These are phyloP conservation scores for Mycena vulgaris DNA, from an alignment of 768 basidiomycete genomes.

Conservation along the genomic window DNA sequence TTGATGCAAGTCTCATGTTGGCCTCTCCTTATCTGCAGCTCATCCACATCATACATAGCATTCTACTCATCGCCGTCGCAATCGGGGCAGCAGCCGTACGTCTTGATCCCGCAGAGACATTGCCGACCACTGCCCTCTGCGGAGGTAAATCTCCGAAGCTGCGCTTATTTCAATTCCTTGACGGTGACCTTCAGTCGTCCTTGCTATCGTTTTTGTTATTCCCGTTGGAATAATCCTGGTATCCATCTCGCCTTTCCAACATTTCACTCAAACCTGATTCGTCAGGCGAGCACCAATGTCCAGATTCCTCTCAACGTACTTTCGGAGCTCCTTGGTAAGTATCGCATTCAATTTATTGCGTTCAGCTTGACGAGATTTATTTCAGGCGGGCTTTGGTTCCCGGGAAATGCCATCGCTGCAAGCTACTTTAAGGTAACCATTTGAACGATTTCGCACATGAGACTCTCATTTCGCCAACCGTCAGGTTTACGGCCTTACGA, in stretches of 20 bases:
- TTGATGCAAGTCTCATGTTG: constrained; percentile 39
- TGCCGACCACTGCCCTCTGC: constrained; percentile 45
- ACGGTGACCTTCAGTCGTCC: constrained; percentile 13
- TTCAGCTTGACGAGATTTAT: too few relatives aligned
- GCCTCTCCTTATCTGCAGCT: not conserved
- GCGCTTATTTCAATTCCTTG: not conserved
- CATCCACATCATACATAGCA: not conserved
- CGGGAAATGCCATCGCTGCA: constrained; percentile 53
- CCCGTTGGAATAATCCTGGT: constrained; percentile 50
- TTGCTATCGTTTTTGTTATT: constrained; percentile 43
- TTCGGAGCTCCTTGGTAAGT: constrained; percentile 53
- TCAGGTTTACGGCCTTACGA: too few relatives aligned
- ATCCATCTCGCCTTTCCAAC: not conserved
- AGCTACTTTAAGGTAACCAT: constrained; percentile 50
- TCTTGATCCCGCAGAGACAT: constrained; percentile 51
- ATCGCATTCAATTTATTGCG: too few relatives aligned
- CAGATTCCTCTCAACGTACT: constrained; percentile 54
- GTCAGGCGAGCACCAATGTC: constrained; percentile 51
- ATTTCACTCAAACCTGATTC: not conserved
- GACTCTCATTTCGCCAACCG: constrained; percentile 51
- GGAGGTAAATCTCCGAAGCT: constrained; percentile 33
- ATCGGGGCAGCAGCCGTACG: constrained; percentile 49
- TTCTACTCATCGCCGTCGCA: constrained; percentile 47
- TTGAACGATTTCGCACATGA: too few relatives aligned
- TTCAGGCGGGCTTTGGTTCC: constrained; percentile 43